Evolutionary conservation across 2,329 filamentous ascomycete species (phyloP).

Genomic region (Metarhizium guizhouense): DNA sequence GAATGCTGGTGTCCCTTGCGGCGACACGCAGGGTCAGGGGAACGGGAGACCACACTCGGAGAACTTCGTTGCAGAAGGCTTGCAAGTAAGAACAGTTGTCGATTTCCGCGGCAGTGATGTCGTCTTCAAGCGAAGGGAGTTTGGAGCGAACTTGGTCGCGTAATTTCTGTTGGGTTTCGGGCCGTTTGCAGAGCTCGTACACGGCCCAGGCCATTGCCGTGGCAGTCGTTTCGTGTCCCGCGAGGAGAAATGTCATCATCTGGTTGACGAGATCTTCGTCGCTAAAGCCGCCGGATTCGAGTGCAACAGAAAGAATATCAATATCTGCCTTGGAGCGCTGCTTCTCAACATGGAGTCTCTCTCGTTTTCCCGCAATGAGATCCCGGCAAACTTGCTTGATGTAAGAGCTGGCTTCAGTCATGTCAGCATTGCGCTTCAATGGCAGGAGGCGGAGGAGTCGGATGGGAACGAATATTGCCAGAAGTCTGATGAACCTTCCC

Average conservation of each 20-base stretch:
- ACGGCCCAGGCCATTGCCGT: slow-evolving; percentile 65
- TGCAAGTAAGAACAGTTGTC: slow-evolving; percentile 72
- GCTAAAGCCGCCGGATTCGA: slow-evolving; percentile 64
- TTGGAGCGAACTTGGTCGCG: slow-evolving; percentile 56
- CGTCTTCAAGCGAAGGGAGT: slow-evolving; percentile 42
- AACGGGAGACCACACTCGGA: slow-evolving; percentile 66
- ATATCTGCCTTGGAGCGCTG: slow-evolving; percentile 27
- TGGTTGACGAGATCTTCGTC: slow-evolving; percentile 77
- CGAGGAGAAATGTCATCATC: slow-evolving; percentile 82
- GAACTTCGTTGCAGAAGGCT: slow-evolving; percentile 68
- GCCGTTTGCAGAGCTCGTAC: slow-evolving; percentile 59
- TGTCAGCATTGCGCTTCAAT: neutral
- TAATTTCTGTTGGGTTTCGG: slow-evolving; percentile 55
- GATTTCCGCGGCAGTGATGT: slow-evolving; percentile 40
- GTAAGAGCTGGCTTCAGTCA: neutral
- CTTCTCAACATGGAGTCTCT: neutral
- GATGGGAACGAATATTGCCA: neutral
- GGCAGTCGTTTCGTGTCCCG: slow-evolving; percentile 73
- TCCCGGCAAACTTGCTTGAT: neutral
- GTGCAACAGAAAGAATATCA: slow-evolving; percentile 74
- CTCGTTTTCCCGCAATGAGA: neutral
- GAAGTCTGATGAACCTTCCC: neutral
- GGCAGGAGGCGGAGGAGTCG: neutral
- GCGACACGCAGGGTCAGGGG: slow-evolving; percentile 61
- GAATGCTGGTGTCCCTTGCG: slow-evolving; percentile 53